These are phyloP conservation scores for Daucus carota DNA, from an alignment of 129 eudicot genomes.

Conservation along the genomic window DNA sequence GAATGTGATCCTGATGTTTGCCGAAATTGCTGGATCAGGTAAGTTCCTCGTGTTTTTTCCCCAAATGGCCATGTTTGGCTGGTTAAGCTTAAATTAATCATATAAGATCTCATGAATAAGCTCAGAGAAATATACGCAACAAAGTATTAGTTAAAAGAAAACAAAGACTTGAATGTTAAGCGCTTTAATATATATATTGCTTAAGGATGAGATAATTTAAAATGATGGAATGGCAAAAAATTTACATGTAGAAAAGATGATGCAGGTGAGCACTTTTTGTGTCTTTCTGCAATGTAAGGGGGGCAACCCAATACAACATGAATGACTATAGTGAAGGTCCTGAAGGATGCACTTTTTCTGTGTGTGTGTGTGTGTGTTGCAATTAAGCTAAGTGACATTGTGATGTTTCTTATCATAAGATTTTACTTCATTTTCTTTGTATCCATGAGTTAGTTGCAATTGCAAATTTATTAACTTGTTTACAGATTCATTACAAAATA, in stretches of 20 bases:
- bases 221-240: neutral
- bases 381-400: neutral
- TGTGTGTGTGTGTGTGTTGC: neutral
- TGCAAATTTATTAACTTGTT: neutral
- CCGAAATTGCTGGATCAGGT: constrained; percentile 99
- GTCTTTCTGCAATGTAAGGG: neutral
- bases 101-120: neutral
- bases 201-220: neutral
- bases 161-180: neutral
- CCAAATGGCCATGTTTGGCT: neutral
- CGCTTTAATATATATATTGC: neutral
- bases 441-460: neutral
- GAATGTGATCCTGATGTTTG: constrained; percentile 99
- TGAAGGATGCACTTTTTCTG: neutral
- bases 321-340: neutral
- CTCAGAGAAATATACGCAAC: neutral
- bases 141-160: neutral
- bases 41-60: neutral
- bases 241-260: neutral
- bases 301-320: neutral
- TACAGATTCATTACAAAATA: neutral
- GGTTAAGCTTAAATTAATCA: neutral
- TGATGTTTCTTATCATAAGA: neutral
- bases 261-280: neutral
- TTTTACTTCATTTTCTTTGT: neutral